Conservation (phyloP, 345 rosid genomes). For the Populus simonii region DNA sequence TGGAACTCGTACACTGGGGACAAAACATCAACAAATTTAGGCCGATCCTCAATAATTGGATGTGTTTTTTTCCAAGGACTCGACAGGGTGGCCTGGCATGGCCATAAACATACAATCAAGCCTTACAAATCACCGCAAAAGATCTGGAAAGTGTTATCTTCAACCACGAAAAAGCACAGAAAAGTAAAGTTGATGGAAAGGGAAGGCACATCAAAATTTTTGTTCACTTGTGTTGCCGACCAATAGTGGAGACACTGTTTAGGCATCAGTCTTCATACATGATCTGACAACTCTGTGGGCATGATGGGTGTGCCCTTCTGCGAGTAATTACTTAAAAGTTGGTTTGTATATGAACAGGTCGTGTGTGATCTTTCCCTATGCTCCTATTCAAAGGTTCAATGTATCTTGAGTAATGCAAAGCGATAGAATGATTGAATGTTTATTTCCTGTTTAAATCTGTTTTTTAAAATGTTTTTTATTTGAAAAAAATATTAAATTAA, state of each 20-base stretch:
- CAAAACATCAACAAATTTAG: not conserved
- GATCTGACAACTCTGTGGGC: too few relatives aligned
- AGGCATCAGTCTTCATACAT: not conserved
- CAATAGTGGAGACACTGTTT: not conserved
- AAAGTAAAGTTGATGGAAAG: too few relatives aligned
- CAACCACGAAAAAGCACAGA: not conserved
- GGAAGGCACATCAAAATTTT: not conserved
- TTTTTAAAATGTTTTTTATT: too few relatives aligned
- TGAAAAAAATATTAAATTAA: too few relatives aligned
- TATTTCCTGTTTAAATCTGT: too few relatives aligned
- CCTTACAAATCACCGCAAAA: not conserved
- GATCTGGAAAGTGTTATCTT: not conserved
- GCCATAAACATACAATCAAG: not conserved
- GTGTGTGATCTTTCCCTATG: too few relatives aligned
- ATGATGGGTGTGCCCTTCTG: too few relatives aligned
- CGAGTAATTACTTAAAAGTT: too few relatives aligned
- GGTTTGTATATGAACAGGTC: too few relatives aligned
- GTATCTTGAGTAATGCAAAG: not conserved
- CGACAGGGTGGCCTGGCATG: not conserved
- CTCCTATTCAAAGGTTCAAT: too few relatives aligned
- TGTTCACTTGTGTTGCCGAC: not conserved
- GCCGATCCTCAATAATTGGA: not conserved
- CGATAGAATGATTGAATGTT: too few relatives aligned
- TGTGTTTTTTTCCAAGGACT: not conserved
- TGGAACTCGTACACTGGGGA: not conserved